Conservation (phyloP, 75 land plant species). For the Picea glauca region DNA sequence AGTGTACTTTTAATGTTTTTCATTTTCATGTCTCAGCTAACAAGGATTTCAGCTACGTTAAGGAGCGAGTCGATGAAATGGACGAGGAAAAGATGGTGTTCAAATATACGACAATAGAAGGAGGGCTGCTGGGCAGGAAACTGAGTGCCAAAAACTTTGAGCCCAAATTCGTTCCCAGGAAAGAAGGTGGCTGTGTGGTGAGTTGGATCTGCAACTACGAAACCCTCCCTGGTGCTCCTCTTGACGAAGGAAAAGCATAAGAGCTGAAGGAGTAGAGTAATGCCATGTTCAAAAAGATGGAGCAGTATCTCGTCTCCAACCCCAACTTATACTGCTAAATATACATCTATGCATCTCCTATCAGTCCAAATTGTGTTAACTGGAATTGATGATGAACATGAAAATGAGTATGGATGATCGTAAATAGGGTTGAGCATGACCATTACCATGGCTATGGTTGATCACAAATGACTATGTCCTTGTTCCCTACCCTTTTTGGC, state of each 20-base stretch:
- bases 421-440: too few species aligned
- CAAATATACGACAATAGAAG: constrained; percentile 27
- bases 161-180: constrained; percentile 10
- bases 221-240: background rate
- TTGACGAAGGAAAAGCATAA: constrained; percentile 21
- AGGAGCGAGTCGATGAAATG: constrained; percentile 12
- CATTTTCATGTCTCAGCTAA: background rate
- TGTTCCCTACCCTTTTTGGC: too few species aligned
- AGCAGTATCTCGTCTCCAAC: constrained; percentile 28
- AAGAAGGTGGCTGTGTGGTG: constrained; percentile 17
- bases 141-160: constrained; percentile 6
- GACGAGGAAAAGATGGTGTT: constrained; percentile 16
- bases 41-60: constrained; percentile 12
- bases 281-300: constrained; percentile 24
- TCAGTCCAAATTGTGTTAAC: too few species aligned
- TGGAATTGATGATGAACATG: too few species aligned
- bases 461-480: too few species aligned
- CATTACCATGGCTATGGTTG: too few species aligned
- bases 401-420: too few species aligned
- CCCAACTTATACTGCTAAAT: constrained; percentile 13
- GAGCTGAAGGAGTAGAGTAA: constrained; percentile 11
- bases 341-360: too few species aligned
- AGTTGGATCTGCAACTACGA: constrained; percentile 15
- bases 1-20: too few species aligned
- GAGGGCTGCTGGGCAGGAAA: constrained; percentile 19